A percentile compares a stretch with the other conserved stretches of the same genome.
These are phyloP conservation scores for Talaromyces atroroseus DNA, from an alignment of 2,329 filamentous ascomycete genomes.

Conservation along the genomic window DNA sequence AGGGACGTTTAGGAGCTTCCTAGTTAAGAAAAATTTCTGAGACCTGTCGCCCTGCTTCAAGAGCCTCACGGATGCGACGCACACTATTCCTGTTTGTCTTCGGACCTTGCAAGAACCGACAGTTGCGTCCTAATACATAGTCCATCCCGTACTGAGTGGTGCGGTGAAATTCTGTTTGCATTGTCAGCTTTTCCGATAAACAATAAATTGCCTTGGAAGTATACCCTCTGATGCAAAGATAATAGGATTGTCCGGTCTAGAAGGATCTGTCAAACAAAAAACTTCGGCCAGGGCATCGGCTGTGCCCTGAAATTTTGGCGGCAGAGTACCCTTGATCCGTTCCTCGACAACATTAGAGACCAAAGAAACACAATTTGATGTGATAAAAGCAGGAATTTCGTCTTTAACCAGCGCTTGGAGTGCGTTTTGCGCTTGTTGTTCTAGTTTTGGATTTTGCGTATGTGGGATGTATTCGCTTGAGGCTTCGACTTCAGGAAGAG, in stretches of 20 bases:
- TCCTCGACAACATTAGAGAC: conserved; percentile 65
- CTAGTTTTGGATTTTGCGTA: conserved; percentile 55
- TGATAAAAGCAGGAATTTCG: conserved; percentile 67
- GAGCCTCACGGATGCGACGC: conserved; percentile 56
- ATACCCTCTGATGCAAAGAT: conserved; percentile 70
- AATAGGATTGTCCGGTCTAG: conserved; percentile 67
- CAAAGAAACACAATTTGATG: conserved; percentile 61
- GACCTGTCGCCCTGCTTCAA: conserved; percentile 60
- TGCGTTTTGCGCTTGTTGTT: conserved; percentile 59
- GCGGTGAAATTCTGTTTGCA: conserved; percentile 58
- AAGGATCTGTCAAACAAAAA: conserved; percentile 71
- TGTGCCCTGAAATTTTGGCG: conserved; percentile 59
- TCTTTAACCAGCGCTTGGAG: conserved; percentile 61
- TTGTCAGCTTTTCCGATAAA: neutral
- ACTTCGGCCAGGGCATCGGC: conserved; percentile 71
- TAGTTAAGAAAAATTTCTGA: conserved; percentile 74
- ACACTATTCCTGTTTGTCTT: conserved; percentile 62
- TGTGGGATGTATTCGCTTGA: conserved; percentile 46
- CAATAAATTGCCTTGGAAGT: conserved; percentile 10
- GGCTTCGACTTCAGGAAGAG: conserved; percentile 53
- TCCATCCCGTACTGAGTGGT: conserved; percentile 70
- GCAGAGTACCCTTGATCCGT: conserved; percentile 62
- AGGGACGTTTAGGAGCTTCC: conserved; percentile 33
- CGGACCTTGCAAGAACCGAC: conserved; percentile 71
- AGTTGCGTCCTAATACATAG: conserved; percentile 70